Percentiles rank a stretch among this genome's conserved stretches.
Conservation (phyloP, 345 rosid species). For the Litchi chinensis region DNA sequence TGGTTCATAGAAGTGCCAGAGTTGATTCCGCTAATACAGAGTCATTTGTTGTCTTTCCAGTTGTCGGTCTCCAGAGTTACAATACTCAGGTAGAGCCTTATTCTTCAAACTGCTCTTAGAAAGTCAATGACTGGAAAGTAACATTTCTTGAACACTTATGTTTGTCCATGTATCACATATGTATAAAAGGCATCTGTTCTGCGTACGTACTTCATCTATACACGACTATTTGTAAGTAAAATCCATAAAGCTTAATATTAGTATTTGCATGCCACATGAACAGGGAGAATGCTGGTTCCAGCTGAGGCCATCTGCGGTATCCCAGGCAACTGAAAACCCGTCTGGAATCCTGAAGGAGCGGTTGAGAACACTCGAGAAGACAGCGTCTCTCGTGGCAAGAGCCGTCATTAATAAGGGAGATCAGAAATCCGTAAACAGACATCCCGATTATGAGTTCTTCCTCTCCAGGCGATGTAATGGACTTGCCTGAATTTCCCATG, state of each 20-base stretch:
- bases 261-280: neutral
- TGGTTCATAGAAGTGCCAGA: conserved; percentile 32
- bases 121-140: neutral
- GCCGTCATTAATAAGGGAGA: conserved; percentile 46
- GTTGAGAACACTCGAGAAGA: conserved; percentile 49
- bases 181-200: neutral
- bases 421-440: conserved; percentile 39
- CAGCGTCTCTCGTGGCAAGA: conserved; percentile 54
- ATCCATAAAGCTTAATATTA: neutral
- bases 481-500: neutral
- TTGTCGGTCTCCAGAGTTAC: conserved; percentile 62
- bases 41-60: conserved; percentile 42
- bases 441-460: conserved; percentile 61
- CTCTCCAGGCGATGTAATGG: conserved; percentile 36
- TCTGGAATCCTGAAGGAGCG: conserved; percentile 48
- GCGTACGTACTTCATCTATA: neutral
- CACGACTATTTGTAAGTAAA: neutral
- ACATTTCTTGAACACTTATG: neutral
- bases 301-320: conserved; percentile 28
- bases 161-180: neutral
- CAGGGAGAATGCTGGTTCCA: conserved; percentile 68
- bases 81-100: conserved; percentile 49
- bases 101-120: neutral
- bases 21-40: conserved; percentile 25
- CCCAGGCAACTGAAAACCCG: conserved; percentile 25